phyloP scores from a whole-genome alignment of 1,139 yeast species.

The Candida pseudocylindracea region DNA sequence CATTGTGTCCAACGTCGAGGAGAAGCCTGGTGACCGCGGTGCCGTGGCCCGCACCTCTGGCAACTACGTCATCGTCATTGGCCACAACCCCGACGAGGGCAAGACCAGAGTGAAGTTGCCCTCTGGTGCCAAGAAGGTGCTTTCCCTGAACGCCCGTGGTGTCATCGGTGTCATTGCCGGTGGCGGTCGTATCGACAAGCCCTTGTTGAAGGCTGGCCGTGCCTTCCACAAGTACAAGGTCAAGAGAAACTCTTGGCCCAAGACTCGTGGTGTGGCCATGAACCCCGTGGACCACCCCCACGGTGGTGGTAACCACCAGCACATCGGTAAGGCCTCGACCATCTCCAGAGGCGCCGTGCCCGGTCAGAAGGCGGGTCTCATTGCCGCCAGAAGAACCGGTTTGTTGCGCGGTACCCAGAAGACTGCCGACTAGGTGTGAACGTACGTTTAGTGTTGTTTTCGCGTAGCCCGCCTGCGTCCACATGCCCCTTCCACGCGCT shows the following conservation, averaged over 20 bases:
- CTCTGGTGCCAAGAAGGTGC: conserved; percentile 95
- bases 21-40: conserved; percentile 99
- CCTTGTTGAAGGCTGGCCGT: conserved; percentile 98
- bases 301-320: conserved; percentile 99
- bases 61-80: conserved; percentile 96
- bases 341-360: conserved; percentile 99
- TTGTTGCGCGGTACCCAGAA: conserved; percentile 99
- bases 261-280: conserved; percentile 99
- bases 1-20: conserved; percentile 95
- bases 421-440: conserved; percentile 39
- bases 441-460: no score
- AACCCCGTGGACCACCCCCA: conserved; percentile 94
- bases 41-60: conserved; percentile 99
- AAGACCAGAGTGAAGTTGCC: conserved; percentile 99
- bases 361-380: conserved; percentile 99
- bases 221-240: conserved; percentile 99
- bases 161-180: conserved; percentile 99
- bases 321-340: conserved; percentile 99
- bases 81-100: conserved; percentile 98
- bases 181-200: conserved; percentile 99
- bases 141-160: conserved; percentile 95
- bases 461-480: no score
- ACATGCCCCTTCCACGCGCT: no score
- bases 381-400: conserved; percentile 99
- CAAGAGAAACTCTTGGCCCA: conserved; percentile 99